Percentiles rank a stretch among this genome's conserved stretches.
phyloP scores from a whole-genome alignment of 495 filamentous ascomycete species.

The Daldinia bambusicola region DNA sequence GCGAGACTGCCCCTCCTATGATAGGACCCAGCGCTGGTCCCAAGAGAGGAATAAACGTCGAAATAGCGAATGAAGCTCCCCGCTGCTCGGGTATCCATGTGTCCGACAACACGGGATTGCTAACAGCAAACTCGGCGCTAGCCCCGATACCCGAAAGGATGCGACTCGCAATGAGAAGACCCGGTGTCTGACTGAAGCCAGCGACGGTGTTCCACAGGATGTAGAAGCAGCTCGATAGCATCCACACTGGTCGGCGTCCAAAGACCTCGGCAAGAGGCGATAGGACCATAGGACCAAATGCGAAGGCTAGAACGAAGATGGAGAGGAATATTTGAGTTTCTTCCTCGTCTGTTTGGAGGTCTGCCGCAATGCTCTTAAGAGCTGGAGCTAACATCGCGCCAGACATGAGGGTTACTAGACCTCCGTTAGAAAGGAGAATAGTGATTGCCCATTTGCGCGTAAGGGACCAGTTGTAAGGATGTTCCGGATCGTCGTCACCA shows the following conservation, averaged over 20 bases:
- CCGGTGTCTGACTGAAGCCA: conserved; percentile 56
- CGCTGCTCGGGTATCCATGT: conserved; percentile 57
- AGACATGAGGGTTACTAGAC: conserved; percentile 72
- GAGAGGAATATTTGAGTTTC: conserved; percentile 50
- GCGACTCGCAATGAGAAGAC: conserved; percentile 61
- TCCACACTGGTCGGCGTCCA: conserved; percentile 61
- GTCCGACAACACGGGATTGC: conserved; percentile 64
- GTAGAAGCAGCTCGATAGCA: conserved; percentile 58
- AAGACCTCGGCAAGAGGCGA: conserved; percentile 70
- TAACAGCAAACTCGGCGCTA: conserved; percentile 59
- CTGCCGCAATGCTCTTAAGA: conserved; percentile 60
- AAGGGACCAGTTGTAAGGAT: conserved; percentile 68
- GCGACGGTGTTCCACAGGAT: conserved; percentile 61
- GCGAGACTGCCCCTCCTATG: conserved; percentile 64
- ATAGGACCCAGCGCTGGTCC: conserved; percentile 64
- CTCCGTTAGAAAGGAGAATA: conserved; percentile 58
- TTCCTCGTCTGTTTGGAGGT: conserved; percentile 62
- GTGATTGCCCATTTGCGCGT: conserved; percentile 72
- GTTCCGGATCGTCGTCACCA: conserved; percentile 57
- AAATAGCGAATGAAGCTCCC: conserved; percentile 61
- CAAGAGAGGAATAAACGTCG: conserved; percentile 59
- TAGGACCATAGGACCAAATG: conserved; percentile 68
- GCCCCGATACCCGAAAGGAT: conserved; percentile 62
- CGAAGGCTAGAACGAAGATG: conserved; percentile 63
- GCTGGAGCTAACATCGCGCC: conserved; percentile 76